phyloP scores from a whole-genome alignment of 192 early-diverging fungal species.

The Diversispora epigaea region DNA sequence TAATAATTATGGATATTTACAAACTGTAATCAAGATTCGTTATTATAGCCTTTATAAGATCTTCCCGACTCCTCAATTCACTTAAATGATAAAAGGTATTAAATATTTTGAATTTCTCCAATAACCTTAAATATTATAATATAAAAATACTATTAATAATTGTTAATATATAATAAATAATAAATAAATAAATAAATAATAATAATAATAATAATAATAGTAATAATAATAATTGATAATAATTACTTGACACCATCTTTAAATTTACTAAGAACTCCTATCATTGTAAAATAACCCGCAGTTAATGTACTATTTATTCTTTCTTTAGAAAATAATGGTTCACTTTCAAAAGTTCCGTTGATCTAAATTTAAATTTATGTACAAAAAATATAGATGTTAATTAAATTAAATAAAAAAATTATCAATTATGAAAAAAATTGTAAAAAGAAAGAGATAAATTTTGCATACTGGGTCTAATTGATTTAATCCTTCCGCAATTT shows the following conservation, averaged over 20 bases:
- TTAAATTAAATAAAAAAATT: constrained; percentile 7
- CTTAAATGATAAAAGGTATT: constrained; percentile 75
- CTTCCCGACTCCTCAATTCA: constrained; percentile 75
- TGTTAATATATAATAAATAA: neutral
- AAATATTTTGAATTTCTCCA: constrained; percentile 79
- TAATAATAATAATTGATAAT: neutral
- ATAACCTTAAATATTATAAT: constrained; percentile 36
- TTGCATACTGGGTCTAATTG: constrained; percentile 70
- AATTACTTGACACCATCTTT: constrained; percentile 63
- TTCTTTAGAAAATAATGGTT: constrained; percentile 73
- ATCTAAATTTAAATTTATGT: constrained; percentile 35
- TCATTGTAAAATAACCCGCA: constrained; percentile 75
- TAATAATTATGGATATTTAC: constrained; percentile 34
- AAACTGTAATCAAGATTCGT: constrained; percentile 70
- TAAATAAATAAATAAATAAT: neutral
- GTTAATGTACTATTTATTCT: constrained; percentile 71
- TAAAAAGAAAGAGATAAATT: constrained; percentile 18
- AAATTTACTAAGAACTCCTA: constrained; percentile 62
- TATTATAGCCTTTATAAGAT: constrained; percentile 73
- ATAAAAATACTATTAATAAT: neutral
- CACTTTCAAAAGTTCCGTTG: constrained; percentile 44
- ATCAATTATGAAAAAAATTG: neutral
- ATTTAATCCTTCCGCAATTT: constrained; percentile 72
- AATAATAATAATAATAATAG: too few species aligned
- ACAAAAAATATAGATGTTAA: neutral